Conservation (phyloP, 2,329 filamentous ascomycete species). For the Helotiales sp. region DNA sequence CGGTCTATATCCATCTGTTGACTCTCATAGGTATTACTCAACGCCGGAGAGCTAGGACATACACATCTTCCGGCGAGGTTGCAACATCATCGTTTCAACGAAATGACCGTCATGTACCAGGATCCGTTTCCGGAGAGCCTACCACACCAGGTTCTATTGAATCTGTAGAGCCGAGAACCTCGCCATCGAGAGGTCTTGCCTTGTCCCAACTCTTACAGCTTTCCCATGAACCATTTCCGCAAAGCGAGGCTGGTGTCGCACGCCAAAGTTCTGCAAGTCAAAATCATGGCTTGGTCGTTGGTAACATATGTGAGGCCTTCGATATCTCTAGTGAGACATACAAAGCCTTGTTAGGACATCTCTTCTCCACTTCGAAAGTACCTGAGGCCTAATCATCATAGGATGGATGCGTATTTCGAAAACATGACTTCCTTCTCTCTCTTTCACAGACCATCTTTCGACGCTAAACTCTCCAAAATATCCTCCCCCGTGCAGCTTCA, state of each 20-base stretch:
- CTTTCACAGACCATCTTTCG: constrained; percentile 24
- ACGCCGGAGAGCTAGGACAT: not conserved
- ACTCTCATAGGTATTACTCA: not conserved
- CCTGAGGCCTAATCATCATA: not conserved
- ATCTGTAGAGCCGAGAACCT: not conserved
- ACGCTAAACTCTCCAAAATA: constrained; percentile 26
- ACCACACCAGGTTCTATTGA: not conserved
- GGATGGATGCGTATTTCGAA: constrained; percentile 23
- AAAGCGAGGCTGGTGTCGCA: not conserved
- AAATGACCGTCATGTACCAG: not conserved
- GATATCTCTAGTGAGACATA: not conserved
- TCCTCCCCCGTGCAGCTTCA: constrained; percentile 26
- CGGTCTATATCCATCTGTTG: not conserved
- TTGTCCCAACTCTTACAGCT: constrained; percentile 18
- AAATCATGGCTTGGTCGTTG: not conserved
- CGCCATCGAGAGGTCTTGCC: constrained; percentile 10
- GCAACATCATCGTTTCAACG: not conserved
- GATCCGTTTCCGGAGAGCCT: not conserved
- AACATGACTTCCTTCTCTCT: constrained; percentile 28
- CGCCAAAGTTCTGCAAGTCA: not conserved
- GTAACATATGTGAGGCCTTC: not conserved
- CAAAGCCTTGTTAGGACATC: not conserved
- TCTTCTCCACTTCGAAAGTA: not conserved
- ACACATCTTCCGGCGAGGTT: not conserved
- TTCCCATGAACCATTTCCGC: constrained; percentile 8